phyloP scores from a whole-genome alignment of 192 early-diverging fungal species.

The Backusella tuberculispora region DNA sequence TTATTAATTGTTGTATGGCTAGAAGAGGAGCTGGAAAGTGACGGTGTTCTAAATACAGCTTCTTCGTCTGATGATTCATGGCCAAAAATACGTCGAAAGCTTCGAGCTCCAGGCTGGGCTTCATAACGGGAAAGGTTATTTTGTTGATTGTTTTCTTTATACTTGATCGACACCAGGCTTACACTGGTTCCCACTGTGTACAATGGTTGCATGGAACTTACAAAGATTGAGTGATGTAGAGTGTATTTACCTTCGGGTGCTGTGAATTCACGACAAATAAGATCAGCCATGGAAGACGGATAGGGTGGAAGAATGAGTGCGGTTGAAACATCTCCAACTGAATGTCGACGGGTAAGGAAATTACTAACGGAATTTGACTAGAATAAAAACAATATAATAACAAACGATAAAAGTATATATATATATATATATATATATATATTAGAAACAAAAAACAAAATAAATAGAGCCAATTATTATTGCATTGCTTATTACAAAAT shows the following conservation, averaged over 20 bases:
- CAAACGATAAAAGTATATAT: neutral
- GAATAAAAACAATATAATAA: neutral
- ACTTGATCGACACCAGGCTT: slow-evolving; percentile 59
- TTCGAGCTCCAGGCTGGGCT: slow-evolving; percentile 35
- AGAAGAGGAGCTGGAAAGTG: slow-evolving; percentile 15
- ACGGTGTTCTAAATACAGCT: slow-evolving; percentile 16
- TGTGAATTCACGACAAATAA: slow-evolving; percentile 51
- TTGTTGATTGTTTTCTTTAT: slow-evolving; percentile 49
- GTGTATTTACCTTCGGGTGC: slow-evolving; percentile 57
- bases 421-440: neutral
- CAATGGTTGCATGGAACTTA: slow-evolving; percentile 49
- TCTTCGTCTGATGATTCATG: slow-evolving; percentile 23
- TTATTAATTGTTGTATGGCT: neutral
- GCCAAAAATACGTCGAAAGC: slow-evolving; percentile 33
- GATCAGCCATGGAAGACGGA: slow-evolving; percentile 42
- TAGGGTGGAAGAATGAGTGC: slow-evolving; percentile 27
- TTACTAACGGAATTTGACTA: slow-evolving; percentile 4
- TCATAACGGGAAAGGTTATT: slow-evolving; percentile 29
- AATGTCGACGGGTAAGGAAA: slow-evolving; percentile 32
- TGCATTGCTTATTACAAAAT: neutral
- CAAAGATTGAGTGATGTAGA: slow-evolving; percentile 50
- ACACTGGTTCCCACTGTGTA: slow-evolving; percentile 54
- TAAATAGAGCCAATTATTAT: neutral
- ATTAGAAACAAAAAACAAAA: slow-evolving; percentile 5
- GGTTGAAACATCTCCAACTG: slow-evolving; percentile 15